Evolutionary conservation across 176 grass and related monocot species (phyloP).

Genomic region (Eragrostis nindensis): DNA sequence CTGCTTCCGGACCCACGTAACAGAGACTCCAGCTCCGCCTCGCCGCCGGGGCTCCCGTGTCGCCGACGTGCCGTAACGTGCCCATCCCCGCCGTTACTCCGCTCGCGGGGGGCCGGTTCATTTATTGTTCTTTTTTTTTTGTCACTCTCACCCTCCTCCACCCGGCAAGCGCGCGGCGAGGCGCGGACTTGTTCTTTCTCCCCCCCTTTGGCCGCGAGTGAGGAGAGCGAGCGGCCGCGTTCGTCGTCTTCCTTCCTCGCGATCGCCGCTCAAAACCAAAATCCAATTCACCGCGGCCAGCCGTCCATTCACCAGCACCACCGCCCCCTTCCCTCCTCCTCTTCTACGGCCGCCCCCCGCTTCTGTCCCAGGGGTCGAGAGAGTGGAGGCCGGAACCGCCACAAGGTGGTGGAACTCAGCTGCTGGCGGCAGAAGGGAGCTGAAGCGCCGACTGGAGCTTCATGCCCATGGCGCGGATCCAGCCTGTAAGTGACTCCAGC

Average conservation of each 20-base stretch:
- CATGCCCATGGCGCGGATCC: conserved; percentile 34
- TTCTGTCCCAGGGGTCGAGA: not conserved
- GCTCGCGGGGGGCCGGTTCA: not conserved
- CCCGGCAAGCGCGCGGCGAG: not conserved
- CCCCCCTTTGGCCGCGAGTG: not conserved
- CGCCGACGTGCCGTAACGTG: not conserved
- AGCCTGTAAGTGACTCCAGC: conserved; percentile 28
- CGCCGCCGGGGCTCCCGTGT: not conserved
- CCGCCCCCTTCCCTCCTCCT: not conserved
- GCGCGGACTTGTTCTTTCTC: not conserved
- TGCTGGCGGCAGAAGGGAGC: not conserved
- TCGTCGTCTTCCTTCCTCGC: conserved; percentile 48
- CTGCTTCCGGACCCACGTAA: not conserved
- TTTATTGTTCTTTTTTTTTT: not conserved
- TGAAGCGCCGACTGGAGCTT: not conserved
- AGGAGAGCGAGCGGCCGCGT: not conserved
- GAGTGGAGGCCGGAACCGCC: too few species aligned
- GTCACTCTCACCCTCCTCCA: not conserved
- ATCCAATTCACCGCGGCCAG: not conserved
- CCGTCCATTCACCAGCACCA: not conserved
- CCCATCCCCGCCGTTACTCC: not conserved
- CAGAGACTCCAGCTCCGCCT: not conserved
- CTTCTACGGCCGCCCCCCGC: not conserved
- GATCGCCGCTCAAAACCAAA: conserved; percentile 23
- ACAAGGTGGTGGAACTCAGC: not conserved